These are phyloP conservation scores for Gossypium davidsonii DNA, from an alignment of 441 rosid genomes.

Conservation along the genomic window DNA sequence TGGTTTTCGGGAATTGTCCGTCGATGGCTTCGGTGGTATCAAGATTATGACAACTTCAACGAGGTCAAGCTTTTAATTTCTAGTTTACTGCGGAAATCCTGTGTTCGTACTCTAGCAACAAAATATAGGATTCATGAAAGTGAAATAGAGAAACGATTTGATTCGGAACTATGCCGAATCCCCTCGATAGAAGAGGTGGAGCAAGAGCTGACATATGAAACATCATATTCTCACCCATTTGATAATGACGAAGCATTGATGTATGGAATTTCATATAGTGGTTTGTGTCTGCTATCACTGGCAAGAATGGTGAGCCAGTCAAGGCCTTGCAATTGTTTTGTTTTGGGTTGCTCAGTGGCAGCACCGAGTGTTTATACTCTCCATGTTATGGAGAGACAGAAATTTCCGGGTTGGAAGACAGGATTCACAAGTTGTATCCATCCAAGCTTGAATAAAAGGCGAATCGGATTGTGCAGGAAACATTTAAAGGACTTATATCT, in stretches of 20 bases:
- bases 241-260: conserved; percentile 54
- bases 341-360: conserved; percentile 54
- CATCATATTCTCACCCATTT: conserved; percentile 29
- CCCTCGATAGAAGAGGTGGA: conserved; percentile 50
- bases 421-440: conserved; percentile 80
- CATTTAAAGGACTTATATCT: conserved; percentile 63
- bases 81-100: conserved; percentile 58
- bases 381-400: conserved; percentile 91
- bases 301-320: conserved; percentile 67
- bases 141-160: conserved; percentile 65
- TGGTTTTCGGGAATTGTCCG: conserved; percentile 72
- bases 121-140: conserved; percentile 68
- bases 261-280: conserved; percentile 62
- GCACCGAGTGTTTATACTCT: conserved; percentile 74
- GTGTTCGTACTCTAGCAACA: conserved; percentile 80
- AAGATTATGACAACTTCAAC: conserved; percentile 52
- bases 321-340: conserved; percentile 74
- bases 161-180: conserved; percentile 51
- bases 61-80: conserved; percentile 56
- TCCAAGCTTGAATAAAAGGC: conserved; percentile 74
- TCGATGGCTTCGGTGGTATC: conserved; percentile 75
- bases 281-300: conserved; percentile 62
- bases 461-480: conserved; percentile 67
- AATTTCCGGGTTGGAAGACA: conserved; percentile 91
- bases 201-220: conserved; percentile 36